Percentiles rank a stretch among this genome's conserved stretches.
Conservation (phyloP, 306 rosid species). For the Prunus padus region DNA sequence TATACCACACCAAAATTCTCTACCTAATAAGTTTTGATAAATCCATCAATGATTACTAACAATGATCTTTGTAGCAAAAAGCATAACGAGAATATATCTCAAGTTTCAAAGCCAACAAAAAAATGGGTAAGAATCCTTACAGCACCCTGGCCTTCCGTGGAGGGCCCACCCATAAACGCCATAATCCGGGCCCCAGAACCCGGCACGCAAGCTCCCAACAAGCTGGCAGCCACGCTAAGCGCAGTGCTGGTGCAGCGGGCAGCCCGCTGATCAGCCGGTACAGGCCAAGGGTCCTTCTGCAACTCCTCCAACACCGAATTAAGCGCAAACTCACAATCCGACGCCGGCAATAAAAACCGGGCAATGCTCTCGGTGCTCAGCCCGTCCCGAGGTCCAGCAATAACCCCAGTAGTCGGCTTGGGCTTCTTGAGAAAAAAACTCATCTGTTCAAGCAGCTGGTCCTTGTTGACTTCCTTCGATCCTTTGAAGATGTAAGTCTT, state of each 20-base stretch:
- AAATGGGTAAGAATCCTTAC: conserved; percentile 48
- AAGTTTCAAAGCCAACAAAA: conserved; percentile 8
- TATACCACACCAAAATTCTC: background rate
- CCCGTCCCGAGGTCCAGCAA: conserved; percentile 91
- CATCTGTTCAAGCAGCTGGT: conserved; percentile 88
- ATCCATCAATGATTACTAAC: background rate
- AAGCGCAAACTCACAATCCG: conserved; percentile 79
- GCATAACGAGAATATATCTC: background rate
- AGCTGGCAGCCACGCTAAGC: conserved; percentile 73
- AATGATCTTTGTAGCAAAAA: background rate
- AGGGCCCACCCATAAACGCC: conserved; percentile 94
- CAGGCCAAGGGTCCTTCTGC: conserved; percentile 94
- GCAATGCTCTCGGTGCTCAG: conserved; percentile 71
- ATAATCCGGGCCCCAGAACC: conserved; percentile 91
- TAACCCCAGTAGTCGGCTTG: conserved; percentile 67
- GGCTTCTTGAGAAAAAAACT: conserved; percentile 74
- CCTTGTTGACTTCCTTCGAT: conserved; percentile 71
- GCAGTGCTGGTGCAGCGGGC: conserved; percentile 90
- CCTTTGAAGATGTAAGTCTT: conserved; percentile 83
- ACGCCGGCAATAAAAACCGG: conserved; percentile 73
- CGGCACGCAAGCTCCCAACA: conserved; percentile 95
- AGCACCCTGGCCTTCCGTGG: conserved; percentile 92
- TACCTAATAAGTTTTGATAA: background rate
- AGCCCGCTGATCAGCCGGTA: conserved; percentile 78
- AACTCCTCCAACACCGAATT: conserved; percentile 94